Conservation (phyloP, 257 asterid species). For the Cruciata laevipes region DNA sequence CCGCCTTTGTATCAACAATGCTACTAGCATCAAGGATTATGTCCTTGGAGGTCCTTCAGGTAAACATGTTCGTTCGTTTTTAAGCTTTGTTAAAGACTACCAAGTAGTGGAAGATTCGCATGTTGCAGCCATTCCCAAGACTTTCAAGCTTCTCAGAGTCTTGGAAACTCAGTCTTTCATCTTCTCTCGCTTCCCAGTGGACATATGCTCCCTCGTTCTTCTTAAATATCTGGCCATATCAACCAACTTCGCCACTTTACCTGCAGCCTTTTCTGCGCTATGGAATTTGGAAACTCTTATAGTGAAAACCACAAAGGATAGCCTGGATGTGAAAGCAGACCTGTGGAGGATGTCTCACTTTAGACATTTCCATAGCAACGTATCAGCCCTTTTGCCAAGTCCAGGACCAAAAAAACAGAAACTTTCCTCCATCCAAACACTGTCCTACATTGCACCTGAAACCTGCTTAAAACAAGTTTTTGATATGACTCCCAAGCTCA, state of each 20-base stretch:
- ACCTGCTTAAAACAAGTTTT: constrained; percentile 20
- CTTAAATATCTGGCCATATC: not conserved
- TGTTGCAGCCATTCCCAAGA: not conserved
- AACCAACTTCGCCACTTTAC: constrained; percentile 14
- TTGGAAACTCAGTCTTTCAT: not conserved
- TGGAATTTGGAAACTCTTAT: constrained; percentile 37
- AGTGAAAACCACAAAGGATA: not conserved
- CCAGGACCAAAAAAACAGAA: not conserved
- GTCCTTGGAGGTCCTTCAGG: constrained; percentile 6
- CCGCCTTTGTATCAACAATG: no score
- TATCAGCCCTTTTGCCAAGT: constrained; percentile 17
- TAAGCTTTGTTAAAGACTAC: not conserved
- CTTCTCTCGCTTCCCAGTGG: not conserved
- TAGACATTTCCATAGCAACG: constrained; percentile 26
- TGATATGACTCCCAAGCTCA: not conserved
- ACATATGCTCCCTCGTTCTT: not conserved
- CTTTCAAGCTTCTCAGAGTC: constrained; percentile 10
- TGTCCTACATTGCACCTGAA: constrained; percentile 21
- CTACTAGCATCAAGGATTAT: not conserved
- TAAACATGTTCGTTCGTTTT: constrained; percentile 11
- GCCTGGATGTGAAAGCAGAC: constrained; percentile 21
- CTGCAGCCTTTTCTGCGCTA: constrained; percentile 15
- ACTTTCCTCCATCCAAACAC: constrained; percentile 24
- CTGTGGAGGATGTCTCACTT: constrained; percentile 25
- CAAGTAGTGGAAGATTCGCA: not conserved